Percentiles rank a stretch among this genome's conserved stretches.
Conservation (phyloP, 2,329 filamentous ascomycete species). For the Fusarium sp. region DNA sequence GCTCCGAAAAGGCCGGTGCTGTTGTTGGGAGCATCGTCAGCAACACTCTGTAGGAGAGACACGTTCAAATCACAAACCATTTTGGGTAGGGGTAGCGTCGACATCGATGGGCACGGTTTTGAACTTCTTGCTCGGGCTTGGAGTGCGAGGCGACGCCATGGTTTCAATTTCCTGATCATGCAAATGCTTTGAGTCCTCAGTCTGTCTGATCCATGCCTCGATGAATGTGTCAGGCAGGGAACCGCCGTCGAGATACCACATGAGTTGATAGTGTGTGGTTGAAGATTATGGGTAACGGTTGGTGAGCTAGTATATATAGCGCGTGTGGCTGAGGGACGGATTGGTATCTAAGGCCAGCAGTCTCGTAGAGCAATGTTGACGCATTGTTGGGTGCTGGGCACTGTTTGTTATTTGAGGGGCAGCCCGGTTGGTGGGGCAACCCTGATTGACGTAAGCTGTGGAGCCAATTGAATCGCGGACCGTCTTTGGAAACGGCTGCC, state of each 20-base stretch:
- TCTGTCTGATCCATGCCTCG: neutral
- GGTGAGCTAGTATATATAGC: neutral
- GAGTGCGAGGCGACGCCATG: neutral
- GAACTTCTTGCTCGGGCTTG: neutral
- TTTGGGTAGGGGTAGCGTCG: neutral
- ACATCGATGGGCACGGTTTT: neutral
- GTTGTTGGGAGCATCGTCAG: neutral
- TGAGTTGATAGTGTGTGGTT: neutral
- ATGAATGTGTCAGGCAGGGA: neutral
- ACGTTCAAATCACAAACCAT: neutral
- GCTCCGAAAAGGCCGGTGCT: neutral
- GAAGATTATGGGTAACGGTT: neutral
- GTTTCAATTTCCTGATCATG: neutral
- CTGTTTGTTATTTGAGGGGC: neutral
- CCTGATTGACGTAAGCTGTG: neutral
- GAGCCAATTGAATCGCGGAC: too few species aligned
- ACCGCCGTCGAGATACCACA: neutral
- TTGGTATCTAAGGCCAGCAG: neutral
- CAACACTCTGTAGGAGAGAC: neutral
- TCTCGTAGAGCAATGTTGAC: neutral
- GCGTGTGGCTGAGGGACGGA: neutral
- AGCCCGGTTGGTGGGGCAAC: neutral
- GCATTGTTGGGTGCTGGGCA: neutral
- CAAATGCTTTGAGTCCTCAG: neutral
- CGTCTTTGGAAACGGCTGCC: too few species aligned